A percentile compares a stretch with the other conserved stretches of the same genome.
These are phyloP conservation scores for Colletotrichum sojae DNA, from an alignment of 2,329 filamentous ascomycete species.

Conservation along the genomic window DNA sequence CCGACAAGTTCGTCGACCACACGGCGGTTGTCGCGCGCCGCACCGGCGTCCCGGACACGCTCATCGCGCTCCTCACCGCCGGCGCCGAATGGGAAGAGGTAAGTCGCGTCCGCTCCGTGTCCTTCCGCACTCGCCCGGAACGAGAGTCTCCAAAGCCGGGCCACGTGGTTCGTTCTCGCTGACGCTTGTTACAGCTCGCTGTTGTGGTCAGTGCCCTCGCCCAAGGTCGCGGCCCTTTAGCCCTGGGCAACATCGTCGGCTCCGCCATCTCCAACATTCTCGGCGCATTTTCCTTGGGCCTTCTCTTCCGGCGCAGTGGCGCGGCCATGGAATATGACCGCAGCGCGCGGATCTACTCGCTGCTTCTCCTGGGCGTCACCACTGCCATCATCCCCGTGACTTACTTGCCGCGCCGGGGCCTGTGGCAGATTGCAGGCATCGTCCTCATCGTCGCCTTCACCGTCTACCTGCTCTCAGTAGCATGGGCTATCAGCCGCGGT, in stretches of 20 bases:
- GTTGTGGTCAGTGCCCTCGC: constrained; percentile 63
- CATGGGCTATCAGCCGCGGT: constrained; percentile 61
- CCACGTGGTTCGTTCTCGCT: constrained; percentile 46
- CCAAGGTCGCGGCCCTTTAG: constrained; percentile 61
- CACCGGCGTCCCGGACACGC: constrained; percentile 59
- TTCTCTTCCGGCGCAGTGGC: constrained; percentile 56
- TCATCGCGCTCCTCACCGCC: constrained; percentile 66
- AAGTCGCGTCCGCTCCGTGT: constrained; percentile 1
- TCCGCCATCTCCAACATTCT: constrained; percentile 69
- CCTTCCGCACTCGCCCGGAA: neutral
- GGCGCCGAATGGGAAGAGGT: constrained; percentile 71
- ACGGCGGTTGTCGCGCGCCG: constrained; percentile 62
- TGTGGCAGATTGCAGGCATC: constrained; percentile 52
- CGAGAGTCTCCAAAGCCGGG: no score
- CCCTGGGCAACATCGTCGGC: constrained; percentile 69
- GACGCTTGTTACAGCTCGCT: constrained; percentile 40
- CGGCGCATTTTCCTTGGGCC: constrained; percentile 67
- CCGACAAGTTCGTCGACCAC: constrained; percentile 67
- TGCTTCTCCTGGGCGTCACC: constrained; percentile 58
- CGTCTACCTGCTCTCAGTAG: constrained; percentile 60
- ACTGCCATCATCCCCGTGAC: constrained; percentile 53
- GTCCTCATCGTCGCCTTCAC: constrained; percentile 58
- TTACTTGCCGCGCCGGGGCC: constrained; percentile 29
- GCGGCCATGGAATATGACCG: constrained; percentile 55
- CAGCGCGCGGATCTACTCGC: constrained; percentile 63